phyloP scores from a whole-genome alignment of 1,284 basidiomycete species.

The Ustilago xerochloae region DNA sequence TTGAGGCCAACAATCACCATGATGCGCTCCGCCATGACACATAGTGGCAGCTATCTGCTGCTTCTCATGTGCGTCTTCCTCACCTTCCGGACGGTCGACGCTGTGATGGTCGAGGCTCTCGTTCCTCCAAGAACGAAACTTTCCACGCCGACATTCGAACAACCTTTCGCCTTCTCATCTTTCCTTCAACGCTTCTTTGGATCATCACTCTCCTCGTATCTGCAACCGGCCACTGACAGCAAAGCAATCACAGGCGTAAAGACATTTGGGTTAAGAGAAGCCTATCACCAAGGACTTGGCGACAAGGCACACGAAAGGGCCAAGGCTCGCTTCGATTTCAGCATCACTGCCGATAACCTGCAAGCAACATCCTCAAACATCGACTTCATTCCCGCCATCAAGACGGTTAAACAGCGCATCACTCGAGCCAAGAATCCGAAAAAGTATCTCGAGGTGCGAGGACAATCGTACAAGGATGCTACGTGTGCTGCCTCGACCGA shows the following conservation, averaged over 20 bases:
- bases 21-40: slow-evolving; percentile 3
- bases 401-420: slow-evolving; percentile 37
- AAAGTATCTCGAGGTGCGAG: slow-evolving; percentile 42
- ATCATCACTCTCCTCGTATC: slow-evolving; percentile 5
- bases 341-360: slow-evolving; percentile 28
- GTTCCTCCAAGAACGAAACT: slow-evolving; percentile 18
- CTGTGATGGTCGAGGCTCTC: slow-evolving; percentile 15
- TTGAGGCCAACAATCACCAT: slow-evolving; percentile 1
- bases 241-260: slow-evolving; percentile 4
- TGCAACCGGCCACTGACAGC: not conserved
- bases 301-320: slow-evolving; percentile 38
- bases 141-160: slow-evolving; percentile 8
- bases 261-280: slow-evolving; percentile 37
- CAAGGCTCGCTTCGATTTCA: slow-evolving; percentile 27
- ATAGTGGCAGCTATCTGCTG: slow-evolving; percentile 9
- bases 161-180: slow-evolving; percentile 26
- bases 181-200: slow-evolving; percentile 22
- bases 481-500: slow-evolving; percentile 39
- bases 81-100: slow-evolving; percentile 7
- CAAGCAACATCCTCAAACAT: slow-evolving; percentile 11
- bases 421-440: slow-evolving; percentile 34
- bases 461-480: slow-evolving; percentile 38
- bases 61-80: slow-evolving; percentile 9
- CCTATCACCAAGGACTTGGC: slow-evolving; percentile 43
- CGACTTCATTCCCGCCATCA: slow-evolving; percentile 38